Evolutionary conservation across 805 yeast genomes (phyloP), one percentile per base, ranked within the genome.

Genomic region (Metschnikowia cerradonensis): DNA sequence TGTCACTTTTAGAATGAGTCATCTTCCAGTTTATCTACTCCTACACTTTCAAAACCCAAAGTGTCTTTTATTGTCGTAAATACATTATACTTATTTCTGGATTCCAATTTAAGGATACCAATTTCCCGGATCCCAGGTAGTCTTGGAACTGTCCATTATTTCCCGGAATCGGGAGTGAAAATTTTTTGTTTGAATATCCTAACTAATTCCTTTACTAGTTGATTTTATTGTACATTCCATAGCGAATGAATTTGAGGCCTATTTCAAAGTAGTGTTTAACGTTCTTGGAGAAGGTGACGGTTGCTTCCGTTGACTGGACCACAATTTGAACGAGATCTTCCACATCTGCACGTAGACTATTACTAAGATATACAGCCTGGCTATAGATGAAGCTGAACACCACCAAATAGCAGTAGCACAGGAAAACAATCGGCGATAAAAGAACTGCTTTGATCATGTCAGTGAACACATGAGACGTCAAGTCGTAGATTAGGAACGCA

Each of bases 211-310:
- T 38, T 8, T 3, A n/a, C 50, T 47, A 64, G 50, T 64, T 64
- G 15, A 64, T 58, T 40, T 64, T 63, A 38, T 61, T 61, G 51
- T 61, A 61, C 54, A 62, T 59, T 43, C 58, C 58, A 45, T 62
- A 62, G 43, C 58, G 54, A 39, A 62, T 50, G 35, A 62, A 56
- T 20, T 57, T 56, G 15, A 52, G 50, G 6, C 56, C 43, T 30
- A 64, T 52, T 19, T 50, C 42, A 36, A 55, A 47, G 47, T 62
- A 58, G 43, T 60, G 58, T 35, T 51, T 41, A 23, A 61, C 60
- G 15, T 57, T 57, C 13, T 55, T 52, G 2, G 56, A 54, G 13
- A 59, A 47, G 11, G 56, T 66, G 6, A 53, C 47, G n/a, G 58
- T 41, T 4, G 55, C 47, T 14, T 63, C 66, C 5, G 57, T 43